These are phyloP conservation scores for Ganoderma leucocontextum DNA, from an alignment of 1,284 basidiomycete species.

Conservation along the genomic window DNA sequence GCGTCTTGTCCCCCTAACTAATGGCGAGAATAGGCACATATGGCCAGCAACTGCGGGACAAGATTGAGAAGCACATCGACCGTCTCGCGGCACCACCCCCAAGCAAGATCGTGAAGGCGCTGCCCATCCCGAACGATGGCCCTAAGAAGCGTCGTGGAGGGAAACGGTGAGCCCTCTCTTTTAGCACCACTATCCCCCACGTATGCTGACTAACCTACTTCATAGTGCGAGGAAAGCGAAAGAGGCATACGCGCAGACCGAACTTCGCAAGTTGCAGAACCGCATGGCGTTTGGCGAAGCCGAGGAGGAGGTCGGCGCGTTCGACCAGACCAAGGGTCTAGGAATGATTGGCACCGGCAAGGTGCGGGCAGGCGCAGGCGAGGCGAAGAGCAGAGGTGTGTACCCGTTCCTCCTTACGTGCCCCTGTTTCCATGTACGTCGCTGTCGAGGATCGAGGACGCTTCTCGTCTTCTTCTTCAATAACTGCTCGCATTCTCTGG, in stretches of 20 bases:
- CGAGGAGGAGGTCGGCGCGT: conserved; percentile 95
- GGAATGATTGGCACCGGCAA: conserved; percentile 97
- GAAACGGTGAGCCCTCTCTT: conserved; percentile 69
- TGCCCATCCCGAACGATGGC: conserved; percentile 97
- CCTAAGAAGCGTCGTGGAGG: conserved; percentile 96
- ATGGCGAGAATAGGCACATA: conserved; percentile 66
- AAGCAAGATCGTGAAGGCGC: conserved; percentile 91
- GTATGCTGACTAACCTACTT: neutral
- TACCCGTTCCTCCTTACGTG: conserved; percentile 19
- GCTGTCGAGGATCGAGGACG: conserved; percentile 1
- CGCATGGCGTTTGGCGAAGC: conserved; percentile 96
- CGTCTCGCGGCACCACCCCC: conserved; percentile 95
- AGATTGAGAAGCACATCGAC: conserved; percentile 92
- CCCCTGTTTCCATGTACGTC: conserved; percentile 2
- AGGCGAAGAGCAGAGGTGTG: conserved; percentile 88
- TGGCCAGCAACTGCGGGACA: conserved; percentile 82
- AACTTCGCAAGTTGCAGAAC: conserved; percentile 96
- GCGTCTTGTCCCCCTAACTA: neutral
- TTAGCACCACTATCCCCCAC: neutral
- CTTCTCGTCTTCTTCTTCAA: conserved; percentile 9
- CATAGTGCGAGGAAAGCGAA: conserved; percentile 93
- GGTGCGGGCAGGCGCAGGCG: conserved; percentile 86
- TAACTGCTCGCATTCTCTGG: neutral
- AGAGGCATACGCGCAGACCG: conserved; percentile 96
- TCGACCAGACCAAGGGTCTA: conserved; percentile 95